A percentile compares a stretch with the other conserved stretches of the same genome.
Conservation (phyloP, 345 rosid genomes). For the Adansonia digitata region DNA sequence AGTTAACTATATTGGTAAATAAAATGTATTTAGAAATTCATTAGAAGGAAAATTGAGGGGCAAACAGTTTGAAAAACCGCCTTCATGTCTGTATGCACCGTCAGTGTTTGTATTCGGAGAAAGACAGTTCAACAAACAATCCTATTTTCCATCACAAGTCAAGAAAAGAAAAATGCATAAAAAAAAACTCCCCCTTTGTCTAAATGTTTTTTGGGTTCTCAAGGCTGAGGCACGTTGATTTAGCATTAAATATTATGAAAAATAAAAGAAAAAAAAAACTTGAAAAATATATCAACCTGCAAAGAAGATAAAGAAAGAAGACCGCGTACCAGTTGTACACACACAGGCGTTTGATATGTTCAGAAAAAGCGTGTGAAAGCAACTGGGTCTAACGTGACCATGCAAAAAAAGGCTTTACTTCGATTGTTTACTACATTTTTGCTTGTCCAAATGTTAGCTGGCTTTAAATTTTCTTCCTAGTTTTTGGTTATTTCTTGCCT, state of each 20-base stretch:
- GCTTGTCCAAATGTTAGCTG: background rate
- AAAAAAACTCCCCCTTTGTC: background rate
- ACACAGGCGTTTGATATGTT: slow-evolving; percentile 10
- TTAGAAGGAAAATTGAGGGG: too few relatives aligned
- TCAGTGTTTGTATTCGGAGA: background rate
- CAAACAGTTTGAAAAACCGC: background rate
- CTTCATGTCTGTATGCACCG: background rate
- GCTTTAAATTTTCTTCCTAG: background rate
- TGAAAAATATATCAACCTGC: too few relatives aligned
- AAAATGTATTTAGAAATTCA: too few relatives aligned
- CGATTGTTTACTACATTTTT: background rate
- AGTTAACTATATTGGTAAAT: too few relatives aligned
- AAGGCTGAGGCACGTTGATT: background rate
- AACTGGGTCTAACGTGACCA: slow-evolving; percentile 14
- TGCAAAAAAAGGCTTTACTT: slow-evolving; percentile 2
- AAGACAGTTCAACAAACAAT: background rate
- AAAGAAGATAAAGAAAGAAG: background rate
- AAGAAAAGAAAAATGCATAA: background rate
- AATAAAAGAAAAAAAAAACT: background rate
- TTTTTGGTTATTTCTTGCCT: background rate
- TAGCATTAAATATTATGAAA: background rate
- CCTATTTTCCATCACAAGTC: background rate
- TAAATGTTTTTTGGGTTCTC: background rate
- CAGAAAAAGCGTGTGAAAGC: slow-evolving; percentile 17
- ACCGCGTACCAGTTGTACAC: slow-evolving; percentile 15